phyloP scores from a whole-genome alignment of 352 stramenopile genomes.

The Phytophthora vignae region DNA sequence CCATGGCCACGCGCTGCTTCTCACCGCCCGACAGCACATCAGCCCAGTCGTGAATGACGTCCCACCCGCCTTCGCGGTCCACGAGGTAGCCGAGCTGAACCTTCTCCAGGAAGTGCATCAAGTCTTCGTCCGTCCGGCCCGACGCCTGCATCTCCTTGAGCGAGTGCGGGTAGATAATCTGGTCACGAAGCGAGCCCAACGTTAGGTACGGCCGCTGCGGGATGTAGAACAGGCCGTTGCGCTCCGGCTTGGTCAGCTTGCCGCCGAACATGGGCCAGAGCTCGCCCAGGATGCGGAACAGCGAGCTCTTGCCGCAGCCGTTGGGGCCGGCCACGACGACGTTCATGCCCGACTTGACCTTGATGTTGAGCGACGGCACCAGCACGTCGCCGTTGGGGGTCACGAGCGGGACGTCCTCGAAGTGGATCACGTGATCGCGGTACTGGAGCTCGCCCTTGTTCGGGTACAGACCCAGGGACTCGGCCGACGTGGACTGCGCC shows the following conservation, averaged over 20 bases:
- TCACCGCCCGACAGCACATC: conserved; percentile 90
- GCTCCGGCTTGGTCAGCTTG: conserved; percentile 78
- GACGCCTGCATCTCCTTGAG: conserved; percentile 67
- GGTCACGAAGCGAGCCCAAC: conserved; percentile 86
- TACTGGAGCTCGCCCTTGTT: conserved; percentile 69
- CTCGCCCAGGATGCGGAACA: conserved; percentile 90
- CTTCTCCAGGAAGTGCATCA: conserved; percentile 78
- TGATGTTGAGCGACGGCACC: conserved; percentile 77
- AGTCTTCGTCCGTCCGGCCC: conserved; percentile 65
- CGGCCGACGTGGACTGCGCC: conserved; percentile 45
- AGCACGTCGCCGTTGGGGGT: conserved; percentile 91
- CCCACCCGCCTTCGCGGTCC: conserved; percentile 76
- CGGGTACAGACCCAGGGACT: conserved; percentile 60
- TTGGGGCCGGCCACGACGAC: conserved; percentile 88
- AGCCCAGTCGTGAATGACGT: conserved; percentile 87
- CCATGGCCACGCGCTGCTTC: conserved; percentile 93
- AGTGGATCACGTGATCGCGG: conserved; percentile 85
- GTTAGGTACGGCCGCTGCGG: conserved; percentile 90
- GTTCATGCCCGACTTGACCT: conserved; percentile 91
- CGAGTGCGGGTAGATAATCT: conserved; percentile 91
- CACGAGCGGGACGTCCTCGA: conserved; percentile 89
- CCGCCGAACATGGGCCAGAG: conserved; percentile 89
- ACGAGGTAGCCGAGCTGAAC: conserved; percentile 86
- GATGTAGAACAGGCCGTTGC: conserved; percentile 92
- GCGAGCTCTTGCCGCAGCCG: conserved; percentile 87